A percentile compares a stretch with the other conserved stretches of the same genome.
Evolutionary conservation across 345 rosid species (phyloP).

Genomic region (Jatropha curcas): DNA sequence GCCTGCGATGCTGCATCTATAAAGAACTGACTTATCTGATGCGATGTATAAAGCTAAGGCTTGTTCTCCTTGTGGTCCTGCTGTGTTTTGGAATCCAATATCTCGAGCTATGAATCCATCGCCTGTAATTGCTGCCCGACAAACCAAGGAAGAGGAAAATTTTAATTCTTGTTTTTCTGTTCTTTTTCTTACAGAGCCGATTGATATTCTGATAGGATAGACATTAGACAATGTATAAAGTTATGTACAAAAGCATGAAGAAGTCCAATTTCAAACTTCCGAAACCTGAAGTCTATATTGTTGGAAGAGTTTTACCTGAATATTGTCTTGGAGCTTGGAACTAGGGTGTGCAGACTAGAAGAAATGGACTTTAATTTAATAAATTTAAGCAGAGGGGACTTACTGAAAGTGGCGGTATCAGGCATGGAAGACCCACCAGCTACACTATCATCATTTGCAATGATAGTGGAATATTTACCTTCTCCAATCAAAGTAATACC

Average conservation of each 20-base stretch:
- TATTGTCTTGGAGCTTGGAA: no score
- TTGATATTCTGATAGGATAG: no score
- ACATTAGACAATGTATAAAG: no score
- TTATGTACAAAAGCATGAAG: no score
- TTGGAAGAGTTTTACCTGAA: no score
- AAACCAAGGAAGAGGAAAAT: not conserved
- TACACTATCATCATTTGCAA: slow-evolving; percentile 51
- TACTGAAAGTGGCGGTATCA: slow-evolving; percentile 68
- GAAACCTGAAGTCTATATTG: no score
- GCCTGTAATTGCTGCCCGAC: slow-evolving; percentile 59
- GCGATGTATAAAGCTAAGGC: slow-evolving; percentile 64
- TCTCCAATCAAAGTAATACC: slow-evolving; percentile 79
- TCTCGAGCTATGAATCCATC: slow-evolving; percentile 73
- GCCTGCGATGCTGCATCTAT: slow-evolving; percentile 69
- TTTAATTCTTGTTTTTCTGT: not conserved
- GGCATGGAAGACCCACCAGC: slow-evolving; percentile 61
- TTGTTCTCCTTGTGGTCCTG: slow-evolving; percentile 67
- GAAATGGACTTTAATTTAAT: no score
- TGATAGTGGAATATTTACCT: slow-evolving; percentile 67
- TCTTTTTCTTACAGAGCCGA: no score
- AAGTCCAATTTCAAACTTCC: no score
- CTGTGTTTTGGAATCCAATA: slow-evolving; percentile 78
- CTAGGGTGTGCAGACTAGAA: no score
- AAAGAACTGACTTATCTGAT: slow-evolving; percentile 68
- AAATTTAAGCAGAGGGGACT: slow-evolving; percentile 21